Base-by-base conservation (phyloP, 257 asterid genomes). In the Leonotis leonurus region DNA sequence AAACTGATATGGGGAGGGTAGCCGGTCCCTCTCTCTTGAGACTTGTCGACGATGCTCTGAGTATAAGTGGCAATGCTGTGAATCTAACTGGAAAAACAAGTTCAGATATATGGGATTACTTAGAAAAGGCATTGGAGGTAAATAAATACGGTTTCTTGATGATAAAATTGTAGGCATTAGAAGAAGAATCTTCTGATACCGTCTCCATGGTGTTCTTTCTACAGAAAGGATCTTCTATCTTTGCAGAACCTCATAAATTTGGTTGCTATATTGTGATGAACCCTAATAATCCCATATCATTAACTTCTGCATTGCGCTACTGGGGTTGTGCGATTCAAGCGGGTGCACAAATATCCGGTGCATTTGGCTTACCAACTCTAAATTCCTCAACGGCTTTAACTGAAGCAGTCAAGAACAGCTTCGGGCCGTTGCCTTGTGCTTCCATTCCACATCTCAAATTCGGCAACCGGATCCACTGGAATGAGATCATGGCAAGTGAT, bases 271-370 rank as follows among this genome's bases (percentile, higher is more conserved):
- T 92, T 32, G 84, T 89, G 77, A 75, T 83, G 85, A 83, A 89
- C 52, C 85, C 83, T 9, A 65, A 76, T 35, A 83, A 70, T 76
- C 81, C 81, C 8, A 8, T 75, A 4, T 92, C 97, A 25, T 14
- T 76, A 49, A 83, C 73, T 39, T 70, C 79, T 37, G 96, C 91
- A 56, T 70, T 78, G 58, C 93, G 97, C 11, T 80, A 78, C 70
- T 89, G 99, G 99, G 99, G 99, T 45, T 89, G 99, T 65, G 81
- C 81, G 18, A 81, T 92, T 73, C 97, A 92, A 84, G 93, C 96
- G 18, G 99, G 97, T 1, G 75, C 83, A 45, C 85, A 75, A 62
- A 57, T 89, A 77, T 89, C 96, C 1, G 99, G 96, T 46, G 95
- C 90, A 65, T 69, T 92, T 57, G 75, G 86, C 17, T 20, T 80